Evolutionary conservation across 352 stramenopile species (phyloP).

Genomic region (Thraustochytrium sp.): DNA sequence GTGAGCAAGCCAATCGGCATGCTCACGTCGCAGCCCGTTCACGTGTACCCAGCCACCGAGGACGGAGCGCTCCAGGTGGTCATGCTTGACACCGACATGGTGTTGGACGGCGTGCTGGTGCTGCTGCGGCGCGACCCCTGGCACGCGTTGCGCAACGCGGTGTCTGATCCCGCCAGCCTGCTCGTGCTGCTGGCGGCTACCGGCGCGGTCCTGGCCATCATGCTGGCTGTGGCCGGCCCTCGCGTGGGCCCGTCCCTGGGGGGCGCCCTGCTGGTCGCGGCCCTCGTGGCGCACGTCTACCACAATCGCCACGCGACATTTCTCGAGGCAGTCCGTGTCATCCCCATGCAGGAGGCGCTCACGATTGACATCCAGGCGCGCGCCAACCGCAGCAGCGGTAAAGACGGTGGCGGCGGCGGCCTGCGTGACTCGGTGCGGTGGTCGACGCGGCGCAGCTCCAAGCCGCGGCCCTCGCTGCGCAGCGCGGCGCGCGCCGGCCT

Average conservation of each 20-base stretch:
- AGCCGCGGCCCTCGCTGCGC: neutral
- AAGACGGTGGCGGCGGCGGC: neutral
- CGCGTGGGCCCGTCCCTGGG: neutral
- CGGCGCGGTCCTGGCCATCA: neutral
- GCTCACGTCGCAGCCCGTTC: neutral
- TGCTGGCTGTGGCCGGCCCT: neutral
- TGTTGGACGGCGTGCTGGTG: neutral
- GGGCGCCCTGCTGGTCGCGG: neutral
- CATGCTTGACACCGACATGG: neutral
- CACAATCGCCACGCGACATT: neutral
- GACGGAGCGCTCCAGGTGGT: neutral
- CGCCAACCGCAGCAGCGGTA: neutral
- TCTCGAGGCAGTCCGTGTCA: neutral
- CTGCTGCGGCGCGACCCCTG: neutral
- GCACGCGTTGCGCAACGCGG: neutral
- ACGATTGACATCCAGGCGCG: neutral
- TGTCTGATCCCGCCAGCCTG: neutral
- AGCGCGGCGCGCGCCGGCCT: neutral
- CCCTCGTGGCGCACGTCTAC: neutral
- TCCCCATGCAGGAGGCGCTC: slow-evolving; percentile 23
- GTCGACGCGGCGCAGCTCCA: neutral
- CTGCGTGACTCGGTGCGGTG: too few species aligned
- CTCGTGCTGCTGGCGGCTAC: neutral
- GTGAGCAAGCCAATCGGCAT: neutral
- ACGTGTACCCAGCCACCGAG: neutral